phyloP scores from a whole-genome alignment of 2,329 filamentous ascomycete genomes.

The Diaporthe citri region DNA sequence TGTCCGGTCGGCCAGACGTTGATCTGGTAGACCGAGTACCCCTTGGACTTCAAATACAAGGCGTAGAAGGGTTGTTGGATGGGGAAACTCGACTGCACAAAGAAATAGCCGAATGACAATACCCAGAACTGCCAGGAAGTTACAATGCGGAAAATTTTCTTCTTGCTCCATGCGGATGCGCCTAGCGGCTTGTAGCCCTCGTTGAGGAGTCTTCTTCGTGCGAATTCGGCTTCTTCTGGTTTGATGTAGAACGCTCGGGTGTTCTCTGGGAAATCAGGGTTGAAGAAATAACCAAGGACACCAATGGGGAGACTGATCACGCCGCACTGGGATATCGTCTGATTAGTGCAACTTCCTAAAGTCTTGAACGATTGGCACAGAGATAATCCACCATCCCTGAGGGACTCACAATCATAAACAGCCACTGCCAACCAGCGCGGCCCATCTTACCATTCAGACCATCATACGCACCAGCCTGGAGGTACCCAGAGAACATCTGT shows the following conservation, averaged over 20 bases:
- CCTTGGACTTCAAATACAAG: conserved; percentile 32
- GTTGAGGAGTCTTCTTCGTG: conserved; percentile 33
- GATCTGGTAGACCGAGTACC: conserved; percentile 31
- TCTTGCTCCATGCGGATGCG: conserved; percentile 27
- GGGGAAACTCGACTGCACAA: conserved; percentile 39
- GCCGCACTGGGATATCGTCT: conserved; percentile 30
- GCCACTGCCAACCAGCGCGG: conserved; percentile 60
- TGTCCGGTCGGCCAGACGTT: conserved; percentile 40
- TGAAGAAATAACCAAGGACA: conserved; percentile 40
- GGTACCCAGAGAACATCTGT: conserved; percentile 62
- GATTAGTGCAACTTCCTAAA: background rate
- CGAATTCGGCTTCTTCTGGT: conserved; percentile 32
- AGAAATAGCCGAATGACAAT: conserved; percentile 39
- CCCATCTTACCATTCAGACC: conserved; percentile 60
- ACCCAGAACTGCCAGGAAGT: conserved; percentile 39
- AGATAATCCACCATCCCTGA: background rate
- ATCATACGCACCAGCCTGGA: conserved; percentile 63
- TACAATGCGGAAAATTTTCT: conserved; percentile 32
- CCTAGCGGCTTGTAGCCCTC: conserved; percentile 36
- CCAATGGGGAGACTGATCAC: conserved; percentile 42
- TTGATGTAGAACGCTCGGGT: conserved; percentile 37
- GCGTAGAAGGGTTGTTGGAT: conserved; percentile 37
- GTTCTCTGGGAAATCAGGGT: conserved; percentile 39
- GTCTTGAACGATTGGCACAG: background rate
- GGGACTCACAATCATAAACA: conserved; percentile 59